A percentile compares a stretch with the other conserved stretches of the same genome.
Conservation (phyloP, 1,139 yeast species). For the Meyerozyma guilliermondii region DNA sequence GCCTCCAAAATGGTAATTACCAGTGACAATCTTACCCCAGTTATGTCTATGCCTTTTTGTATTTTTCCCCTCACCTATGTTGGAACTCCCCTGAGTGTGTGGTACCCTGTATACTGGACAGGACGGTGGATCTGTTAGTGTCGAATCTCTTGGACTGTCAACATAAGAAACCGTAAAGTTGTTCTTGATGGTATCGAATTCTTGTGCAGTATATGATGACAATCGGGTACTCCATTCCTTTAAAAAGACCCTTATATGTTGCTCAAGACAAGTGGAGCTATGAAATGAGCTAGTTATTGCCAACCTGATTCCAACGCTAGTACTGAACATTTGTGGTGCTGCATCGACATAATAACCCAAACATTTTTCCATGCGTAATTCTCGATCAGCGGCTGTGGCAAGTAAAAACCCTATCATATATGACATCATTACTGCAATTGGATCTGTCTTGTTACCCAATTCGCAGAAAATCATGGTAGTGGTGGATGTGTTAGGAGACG, state of each 20-base stretch:
- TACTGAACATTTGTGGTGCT: background rate
- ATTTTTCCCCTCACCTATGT: conserved; percentile 17
- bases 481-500: conserved; percentile 8
- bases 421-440: background rate
- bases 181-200: conserved; percentile 10
- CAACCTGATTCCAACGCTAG: background rate
- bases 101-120: conserved; percentile 17
- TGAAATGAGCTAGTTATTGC: background rate
- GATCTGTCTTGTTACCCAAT: background rate
- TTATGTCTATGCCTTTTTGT: conserved; percentile 36
- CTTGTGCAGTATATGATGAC: conserved; percentile 29
- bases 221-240: conserved; percentile 24
- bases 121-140: conserved; percentile 12
- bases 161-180: conserved; percentile 13
- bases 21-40: conserved; percentile 46
- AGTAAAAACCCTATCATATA: background rate
- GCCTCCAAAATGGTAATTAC: conserved; percentile 32
- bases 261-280: background rate
- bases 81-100: conserved; percentile 23
- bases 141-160: conserved; percentile 2
- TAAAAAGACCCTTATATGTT: background rate
- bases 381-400: background rate
- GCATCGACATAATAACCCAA: background rate
- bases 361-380: background rate
- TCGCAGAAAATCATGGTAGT: background rate